Evolutionary conservation across 768 basidiomycete species (phyloP), one percentile per base, ranked within the genome.

Genomic region (Nidula microcarpa): DNA sequence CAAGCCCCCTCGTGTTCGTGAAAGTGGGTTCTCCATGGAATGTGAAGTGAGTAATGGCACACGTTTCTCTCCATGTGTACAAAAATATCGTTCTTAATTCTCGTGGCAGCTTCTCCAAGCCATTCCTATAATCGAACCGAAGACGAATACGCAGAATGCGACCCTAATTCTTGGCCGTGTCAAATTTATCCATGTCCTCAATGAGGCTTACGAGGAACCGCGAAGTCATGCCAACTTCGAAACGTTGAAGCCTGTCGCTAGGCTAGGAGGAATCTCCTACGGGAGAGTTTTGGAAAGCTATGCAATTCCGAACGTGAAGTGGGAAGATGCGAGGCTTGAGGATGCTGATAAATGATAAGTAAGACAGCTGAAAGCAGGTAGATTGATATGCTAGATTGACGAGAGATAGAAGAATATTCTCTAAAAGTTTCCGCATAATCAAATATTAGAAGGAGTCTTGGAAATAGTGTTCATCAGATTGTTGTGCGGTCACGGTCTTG

Each of bases 21-120:
- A 86, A 62, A 83, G 84, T 56, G 84, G 80, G 0, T 82, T 85
- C 57, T 76, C 77, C 17, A 74, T 86, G 63, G 86, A 86, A 68
- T 85, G 83, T 68, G 82, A 76, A 61, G 75, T 73, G 54, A 11
- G 61, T 33, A 23, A 4, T 7, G 54, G 43, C 49, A 8, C 23
- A 33, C 9, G 35, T 10, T 47, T 33, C 17, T 6, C 37, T 16
- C 11, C 11, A 53, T 9, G 18, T 23, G 23, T 2, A 23, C 34
- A 47, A 17, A 46, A 4, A 55, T 44, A 33, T 56, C 50, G 49
- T 76, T 74, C 50, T 77, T 49, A 14, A 32, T 23, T 33, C 35
- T 23, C 4, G 23, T 4, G 43, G 18, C 49, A 81, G 78, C 71
- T 82, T 44, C 56, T 78, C 43, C 68, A 74, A 61, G 62, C 67